Base-by-base conservation (phyloP, 2,329 filamentous ascomycete species). In the Karstenula rhodostoma region DNA sequence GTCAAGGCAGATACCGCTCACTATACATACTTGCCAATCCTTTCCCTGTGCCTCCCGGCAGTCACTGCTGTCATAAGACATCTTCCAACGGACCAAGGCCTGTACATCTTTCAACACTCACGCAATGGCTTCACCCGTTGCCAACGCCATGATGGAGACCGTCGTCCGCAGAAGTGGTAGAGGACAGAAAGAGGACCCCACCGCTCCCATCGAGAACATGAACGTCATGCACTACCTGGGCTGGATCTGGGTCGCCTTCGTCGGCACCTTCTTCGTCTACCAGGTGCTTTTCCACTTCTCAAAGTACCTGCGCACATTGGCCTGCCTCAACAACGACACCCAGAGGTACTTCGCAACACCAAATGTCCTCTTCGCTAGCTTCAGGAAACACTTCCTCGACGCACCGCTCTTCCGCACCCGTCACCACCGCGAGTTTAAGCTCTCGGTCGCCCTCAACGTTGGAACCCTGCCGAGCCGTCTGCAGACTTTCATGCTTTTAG, bases 311-410 rank as follows among this genome's bases (percentile, higher is more conserved):
- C 87, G 93, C 64, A 89, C 86, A 27, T 83, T 96, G 47, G 85
- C 90, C 44, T 92, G 89, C 71, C 85, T 97, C 66, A 89, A 86
- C 80, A 93, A 92, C 79, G 90, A 92, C 65, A 89, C 84, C 1
- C 93, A 97, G 77, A 84, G 86, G 62, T 97, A 93, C 81, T 97
- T 94, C 74, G 85, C 89, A 48, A 80, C 82, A 25, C 85, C 90
- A 6, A 90, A 91, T 63, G 68, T 71, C 52, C 69, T 67, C 33
- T 81, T 77, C 59, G 78, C 80, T 50, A 72, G 67, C 53, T 76
- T 83, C 72, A 84, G 83, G 75, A 78, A 78, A 51, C 74, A 82
- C 62, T 75, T 79, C 53, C 72, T 84, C 37, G 77, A 81, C 62
- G 81, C 82, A 15, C 82, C 82, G 22, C 77, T 84, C 13, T 79